phyloP scores from a whole-genome alignment of 257 asterid genomes.

The Avicennia marina region DNA sequence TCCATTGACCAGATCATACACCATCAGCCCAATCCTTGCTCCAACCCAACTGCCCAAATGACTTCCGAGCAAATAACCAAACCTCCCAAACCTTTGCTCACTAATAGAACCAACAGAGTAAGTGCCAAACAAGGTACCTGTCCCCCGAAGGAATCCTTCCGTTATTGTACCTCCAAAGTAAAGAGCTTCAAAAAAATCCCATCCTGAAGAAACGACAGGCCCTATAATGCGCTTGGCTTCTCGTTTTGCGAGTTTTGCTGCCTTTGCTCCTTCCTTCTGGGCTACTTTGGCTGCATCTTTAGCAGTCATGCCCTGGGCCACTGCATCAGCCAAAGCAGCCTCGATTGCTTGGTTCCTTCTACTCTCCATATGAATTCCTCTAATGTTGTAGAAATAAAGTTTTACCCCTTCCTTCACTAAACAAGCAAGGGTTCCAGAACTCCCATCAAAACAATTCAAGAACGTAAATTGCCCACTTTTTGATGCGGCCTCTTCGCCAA shows the following conservation, averaged over 20 bases:
- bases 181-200: conserved; percentile 93
- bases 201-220: conserved; percentile 87
- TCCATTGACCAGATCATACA: conserved; percentile 81
- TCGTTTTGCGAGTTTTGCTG: conserved; percentile 79
- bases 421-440: conserved; percentile 82
- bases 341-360: conserved; percentile 67
- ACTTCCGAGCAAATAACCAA: conserved; percentile 89
- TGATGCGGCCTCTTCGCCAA: conserved; percentile 84
- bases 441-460: conserved; percentile 64
- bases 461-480: conserved; percentile 74
- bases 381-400: conserved; percentile 64
- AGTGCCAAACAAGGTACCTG: conserved; percentile 83
- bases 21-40: conserved; percentile 81
- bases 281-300: conserved; percentile 71
- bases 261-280: conserved; percentile 84
- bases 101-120: conserved; percentile 48
- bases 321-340: conserved; percentile 65
- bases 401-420: conserved; percentile 82
- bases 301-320: conserved; percentile 69
- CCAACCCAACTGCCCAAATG: conserved; percentile 95
- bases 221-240: conserved; percentile 82
- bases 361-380: conserved; percentile 66
- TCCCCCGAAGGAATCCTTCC: conserved; percentile 89
- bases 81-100: conserved; percentile 48
- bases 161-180: conserved; percentile 80